A percentile compares a stretch with the other conserved stretches of the same genome.
Conservation (phyloP, 2,329 filamentous ascomycete species). For the Fonsecaea monophora region DNA sequence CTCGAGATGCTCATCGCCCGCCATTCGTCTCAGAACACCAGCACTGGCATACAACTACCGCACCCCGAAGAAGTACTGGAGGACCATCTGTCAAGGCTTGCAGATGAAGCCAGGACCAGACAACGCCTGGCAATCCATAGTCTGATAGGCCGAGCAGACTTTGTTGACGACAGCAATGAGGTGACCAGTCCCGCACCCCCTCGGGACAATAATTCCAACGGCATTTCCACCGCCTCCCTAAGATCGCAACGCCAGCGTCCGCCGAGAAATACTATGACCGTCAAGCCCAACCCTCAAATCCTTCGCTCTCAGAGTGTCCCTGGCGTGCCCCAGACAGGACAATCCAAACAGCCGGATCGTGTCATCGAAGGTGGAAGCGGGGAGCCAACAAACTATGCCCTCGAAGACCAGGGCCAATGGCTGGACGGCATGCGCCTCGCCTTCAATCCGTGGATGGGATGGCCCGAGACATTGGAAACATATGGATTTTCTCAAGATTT, state of each 20-base stretch:
- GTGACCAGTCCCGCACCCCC: slow-evolving; percentile 23
- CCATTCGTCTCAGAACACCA: slow-evolving; percentile 14
- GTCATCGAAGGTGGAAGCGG: slow-evolving; percentile 7
- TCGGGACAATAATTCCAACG: not conserved
- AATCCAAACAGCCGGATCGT: slow-evolving; percentile 10
- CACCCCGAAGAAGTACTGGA: slow-evolving; percentile 20
- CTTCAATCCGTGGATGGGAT: slow-evolving; percentile 33
- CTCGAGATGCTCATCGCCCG: slow-evolving; percentile 26
- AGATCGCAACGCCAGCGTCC: slow-evolving; percentile 9
- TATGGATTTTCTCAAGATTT: slow-evolving; percentile 30
- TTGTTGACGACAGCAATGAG: slow-evolving; percentile 31
- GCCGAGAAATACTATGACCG: slow-evolving; percentile 5
- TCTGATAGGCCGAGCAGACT: slow-evolving; percentile 29
- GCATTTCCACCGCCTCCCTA: not conserved
- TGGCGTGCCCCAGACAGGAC: not conserved
- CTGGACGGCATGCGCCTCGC: slow-evolving; percentile 28
- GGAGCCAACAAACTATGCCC: slow-evolving; percentile 22
- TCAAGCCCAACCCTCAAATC: slow-evolving; percentile 14
- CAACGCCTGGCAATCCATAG: slow-evolving; percentile 31
- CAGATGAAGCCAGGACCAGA: slow-evolving; percentile 25
- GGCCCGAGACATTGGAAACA: slow-evolving; percentile 25
- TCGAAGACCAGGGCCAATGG: slow-evolving; percentile 20
- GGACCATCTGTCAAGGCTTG: slow-evolving; percentile 18
- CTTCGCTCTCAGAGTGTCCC: slow-evolving; percentile 15
- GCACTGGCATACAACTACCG: slow-evolving; percentile 5